Percentiles rank a stretch among this genome's conserved stretches.
phyloP scores from a whole-genome alignment of 345 rosid genomes.

The Lenwebbia sp. region DNA sequence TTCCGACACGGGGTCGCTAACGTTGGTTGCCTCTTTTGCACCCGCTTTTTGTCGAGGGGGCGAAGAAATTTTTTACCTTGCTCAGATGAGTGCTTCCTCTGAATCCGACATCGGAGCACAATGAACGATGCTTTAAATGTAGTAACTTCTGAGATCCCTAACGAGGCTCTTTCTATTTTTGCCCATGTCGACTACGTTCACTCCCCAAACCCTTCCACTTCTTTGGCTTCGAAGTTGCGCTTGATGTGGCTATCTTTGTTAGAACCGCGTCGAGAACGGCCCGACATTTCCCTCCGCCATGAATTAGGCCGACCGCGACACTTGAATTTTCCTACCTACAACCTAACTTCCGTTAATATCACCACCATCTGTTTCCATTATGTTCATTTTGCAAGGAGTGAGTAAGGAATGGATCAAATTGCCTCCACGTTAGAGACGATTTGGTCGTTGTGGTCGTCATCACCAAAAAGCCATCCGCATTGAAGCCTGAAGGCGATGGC shows the following conservation, averaged over 20 bases:
- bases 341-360: background rate
- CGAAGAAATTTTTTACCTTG: background rate
- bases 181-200: accelerated
- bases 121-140: background rate
- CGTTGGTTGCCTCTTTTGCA: accelerated
- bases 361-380: background rate
- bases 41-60: background rate
- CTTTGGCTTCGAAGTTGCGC: background rate
- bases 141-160: accelerated
- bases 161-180: background rate
- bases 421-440: background rate
- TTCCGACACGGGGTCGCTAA: background rate
- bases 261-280: background rate
- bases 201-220: background rate
- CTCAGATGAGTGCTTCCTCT: background rate
- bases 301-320: background rate
- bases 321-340: background rate
- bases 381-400: background rate
- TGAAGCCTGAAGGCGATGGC: too few relatives aligned
- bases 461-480: background rate
- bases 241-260: background rate
- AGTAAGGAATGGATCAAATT: background rate
- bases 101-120: background rate
- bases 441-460: background rate
- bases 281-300: background rate